Percentiles rank a stretch among this genome's conserved stretches.
These are phyloP conservation scores for Geotrichum histeridarum DNA, from an alignment of 1,139 yeast genomes.

Conservation along the genomic window DNA sequence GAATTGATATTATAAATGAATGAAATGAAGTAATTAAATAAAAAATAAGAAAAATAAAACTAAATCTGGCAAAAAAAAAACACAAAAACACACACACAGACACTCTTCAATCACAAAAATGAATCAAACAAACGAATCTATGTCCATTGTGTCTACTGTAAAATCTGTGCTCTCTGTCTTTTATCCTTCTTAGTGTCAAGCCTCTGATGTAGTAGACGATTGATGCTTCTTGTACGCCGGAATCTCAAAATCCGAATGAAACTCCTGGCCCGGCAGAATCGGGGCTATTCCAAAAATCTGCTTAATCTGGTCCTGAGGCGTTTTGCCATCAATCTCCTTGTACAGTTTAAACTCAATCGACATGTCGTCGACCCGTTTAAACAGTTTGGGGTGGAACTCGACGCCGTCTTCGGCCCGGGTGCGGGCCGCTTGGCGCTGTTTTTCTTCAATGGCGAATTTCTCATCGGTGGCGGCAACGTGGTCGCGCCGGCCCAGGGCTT, in stretches of 20 bases:
- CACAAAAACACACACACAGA: too few relatives aligned
- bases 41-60: too few relatives aligned
- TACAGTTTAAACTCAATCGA: slow-evolving; percentile 59
- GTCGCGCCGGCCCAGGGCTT: slow-evolving; percentile 69
- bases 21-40: too few relatives aligned
- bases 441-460: slow-evolving; percentile 77
- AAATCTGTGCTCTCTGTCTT: too few relatives aligned
- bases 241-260: slow-evolving; percentile 56
- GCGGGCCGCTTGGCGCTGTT: slow-evolving; percentile 70
- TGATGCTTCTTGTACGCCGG: slow-evolving; percentile 58
- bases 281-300: slow-evolving; percentile 60
- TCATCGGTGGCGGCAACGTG: slow-evolving; percentile 83
- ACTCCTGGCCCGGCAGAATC: slow-evolving; percentile 69
- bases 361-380: slow-evolving; percentile 42
- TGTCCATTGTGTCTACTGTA: too few relatives aligned
- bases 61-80: too few relatives aligned
- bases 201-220: neutral
- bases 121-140: too few relatives aligned
- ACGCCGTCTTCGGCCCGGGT: slow-evolving; percentile 71
- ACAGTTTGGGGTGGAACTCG: slow-evolving; percentile 74
- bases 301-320: slow-evolving; percentile 49
- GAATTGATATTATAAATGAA: too few relatives aligned
- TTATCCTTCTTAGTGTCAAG: too few relatives aligned
- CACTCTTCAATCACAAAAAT: too few relatives aligned
- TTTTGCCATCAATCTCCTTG: slow-evolving; percentile 48